Evolutionary conservation across 768 basidiomycete genomes (phyloP).

Genomic region (Russula virescens): DNA sequence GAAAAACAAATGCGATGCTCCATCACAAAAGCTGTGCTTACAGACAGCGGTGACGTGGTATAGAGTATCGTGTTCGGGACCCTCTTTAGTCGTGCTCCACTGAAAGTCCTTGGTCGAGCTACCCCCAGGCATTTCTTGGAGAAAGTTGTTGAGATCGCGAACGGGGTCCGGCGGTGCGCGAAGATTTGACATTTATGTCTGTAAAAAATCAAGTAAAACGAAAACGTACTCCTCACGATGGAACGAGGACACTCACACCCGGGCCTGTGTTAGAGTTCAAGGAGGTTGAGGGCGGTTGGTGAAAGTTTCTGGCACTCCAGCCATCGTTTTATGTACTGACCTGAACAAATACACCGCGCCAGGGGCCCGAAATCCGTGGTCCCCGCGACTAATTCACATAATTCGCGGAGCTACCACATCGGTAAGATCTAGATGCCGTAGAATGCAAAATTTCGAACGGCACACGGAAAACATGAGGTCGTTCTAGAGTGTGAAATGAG

Average conservation of each 20-base stretch:
- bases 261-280: background rate
- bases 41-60: slow-evolving; percentile 16
- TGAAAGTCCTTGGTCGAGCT: slow-evolving; percentile 7
- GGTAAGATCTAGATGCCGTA: background rate
- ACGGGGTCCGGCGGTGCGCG: slow-evolving; percentile 14
- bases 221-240: background rate
- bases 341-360: no score
- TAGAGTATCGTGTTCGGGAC: background rate
- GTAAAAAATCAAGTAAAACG: background rate
- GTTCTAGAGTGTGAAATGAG: background rate
- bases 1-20: background rate
- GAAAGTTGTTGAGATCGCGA: slow-evolving; percentile 22
- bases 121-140: slow-evolving; percentile 6
- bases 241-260: background rate
- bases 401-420: no score
- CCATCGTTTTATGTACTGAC: background rate
- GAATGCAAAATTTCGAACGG: background rate
- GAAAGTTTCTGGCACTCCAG: background rate
- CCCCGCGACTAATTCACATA: no score
- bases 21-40: background rate
- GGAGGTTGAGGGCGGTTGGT: background rate
- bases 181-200: slow-evolving; percentile 4
- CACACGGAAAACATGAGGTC: background rate
- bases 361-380: no score
- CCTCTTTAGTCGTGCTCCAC: slow-evolving; percentile 6